Conservation (phyloP, 2,329 filamentous ascomycete genomes). For the Claviceps maximensis region DNA sequence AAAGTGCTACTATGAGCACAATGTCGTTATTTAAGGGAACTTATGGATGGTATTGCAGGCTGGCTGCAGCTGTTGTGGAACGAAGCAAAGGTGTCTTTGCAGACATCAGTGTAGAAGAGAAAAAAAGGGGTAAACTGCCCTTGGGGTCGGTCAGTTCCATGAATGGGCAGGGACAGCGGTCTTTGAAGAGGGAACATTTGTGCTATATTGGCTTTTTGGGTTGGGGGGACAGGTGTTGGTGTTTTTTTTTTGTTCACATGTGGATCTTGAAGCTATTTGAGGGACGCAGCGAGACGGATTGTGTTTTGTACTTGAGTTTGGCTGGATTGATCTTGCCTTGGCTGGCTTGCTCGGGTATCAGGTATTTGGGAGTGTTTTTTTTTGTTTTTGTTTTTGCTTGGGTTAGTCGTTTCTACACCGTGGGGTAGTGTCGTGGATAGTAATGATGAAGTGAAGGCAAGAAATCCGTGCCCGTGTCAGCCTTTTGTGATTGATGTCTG, state of each 20-base stretch:
- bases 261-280: constrained; percentile 2
- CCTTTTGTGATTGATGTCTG: no score
- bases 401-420: neutral
- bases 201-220: neutral
- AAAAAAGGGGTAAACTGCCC: neutral
- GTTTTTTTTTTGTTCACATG: constrained; percentile 1
- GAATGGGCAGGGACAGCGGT: neutral
- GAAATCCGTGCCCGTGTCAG: neutral
- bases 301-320: neutral
- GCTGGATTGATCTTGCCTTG: neutral
- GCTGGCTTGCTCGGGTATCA: neutral
- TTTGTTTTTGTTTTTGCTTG: constrained; percentile 3
- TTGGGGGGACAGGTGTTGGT: neutral
- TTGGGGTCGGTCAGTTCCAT: neutral
- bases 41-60: neutral
- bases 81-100: neutral
- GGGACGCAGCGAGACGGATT: neutral
- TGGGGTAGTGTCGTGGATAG: constrained; percentile 1
- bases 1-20: neutral
- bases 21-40: neutral
- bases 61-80: neutral
- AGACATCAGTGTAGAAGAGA: neutral
- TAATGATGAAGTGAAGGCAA: neutral
- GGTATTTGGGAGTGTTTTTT: constrained; percentile 1
- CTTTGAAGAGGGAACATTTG: neutral